phyloP scores from a whole-genome alignment of 495 filamentous ascomycete genomes.

The Aspergillus sclerotiicarbonarius region DNA sequence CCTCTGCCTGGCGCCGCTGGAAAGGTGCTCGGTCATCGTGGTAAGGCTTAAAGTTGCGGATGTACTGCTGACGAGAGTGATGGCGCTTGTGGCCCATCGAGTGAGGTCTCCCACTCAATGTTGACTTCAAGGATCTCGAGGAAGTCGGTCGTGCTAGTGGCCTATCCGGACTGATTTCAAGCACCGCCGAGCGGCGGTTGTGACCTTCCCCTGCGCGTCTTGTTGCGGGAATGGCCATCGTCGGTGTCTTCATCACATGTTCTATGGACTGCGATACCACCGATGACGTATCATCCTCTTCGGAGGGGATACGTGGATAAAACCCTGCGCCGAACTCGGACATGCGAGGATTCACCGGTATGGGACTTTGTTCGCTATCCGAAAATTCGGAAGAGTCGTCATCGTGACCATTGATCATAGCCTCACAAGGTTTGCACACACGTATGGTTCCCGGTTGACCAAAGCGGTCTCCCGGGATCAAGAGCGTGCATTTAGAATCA shows the following conservation, averaged over 20 bases:
- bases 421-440: slow-evolving; percentile 93
- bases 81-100: slow-evolving; percentile 78
- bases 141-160: slow-evolving; percentile 80
- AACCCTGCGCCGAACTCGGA: slow-evolving; percentile 34
- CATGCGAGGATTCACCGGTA: slow-evolving; percentile 36
- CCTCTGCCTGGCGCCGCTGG: slow-evolving; percentile 66
- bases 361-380: slow-evolving; percentile 62
- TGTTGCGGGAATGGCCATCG: slow-evolving; percentile 86
- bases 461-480: slow-evolving; percentile 81
- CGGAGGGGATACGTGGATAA: slow-evolving; percentile 24
- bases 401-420: slow-evolving; percentile 84
- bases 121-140: slow-evolving; percentile 84
- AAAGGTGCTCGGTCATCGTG: slow-evolving; percentile 86
- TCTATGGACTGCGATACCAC: slow-evolving; percentile 47
- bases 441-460: slow-evolving; percentile 82
- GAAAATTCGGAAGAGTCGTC: slow-evolving; percentile 90
- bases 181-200: slow-evolving; percentile 80
- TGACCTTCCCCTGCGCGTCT: slow-evolving; percentile 76
- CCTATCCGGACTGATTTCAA: slow-evolving; percentile 79
- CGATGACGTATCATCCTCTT: slow-evolving; percentile 48
- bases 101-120: slow-evolving; percentile 59
- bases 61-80: slow-evolving; percentile 78
- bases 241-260: slow-evolving; percentile 49
- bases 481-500: slow-evolving; percentile 90
- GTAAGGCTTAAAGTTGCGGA: slow-evolving; percentile 56